phyloP scores from a whole-genome alignment of 768 basidiomycete species.

The Candolleomyces aberdarensis region DNA sequence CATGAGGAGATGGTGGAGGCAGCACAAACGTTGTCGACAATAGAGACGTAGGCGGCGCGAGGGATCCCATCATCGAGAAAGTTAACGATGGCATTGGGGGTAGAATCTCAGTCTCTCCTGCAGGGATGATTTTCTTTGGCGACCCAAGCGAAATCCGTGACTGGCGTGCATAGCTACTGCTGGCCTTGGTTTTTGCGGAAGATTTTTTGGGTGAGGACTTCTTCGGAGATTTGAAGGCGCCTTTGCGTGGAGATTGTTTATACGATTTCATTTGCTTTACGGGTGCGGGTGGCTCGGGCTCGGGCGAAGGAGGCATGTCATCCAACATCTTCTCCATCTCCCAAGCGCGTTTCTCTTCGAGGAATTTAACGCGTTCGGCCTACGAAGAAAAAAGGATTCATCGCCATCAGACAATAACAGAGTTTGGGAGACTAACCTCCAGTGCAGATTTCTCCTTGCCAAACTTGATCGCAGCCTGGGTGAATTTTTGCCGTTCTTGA shows the following conservation, averaged over 20 bases:
- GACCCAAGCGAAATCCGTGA: constrained; percentile 11
- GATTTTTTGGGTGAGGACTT: constrained; percentile 25
- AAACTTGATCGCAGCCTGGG: constrained; percentile 59
- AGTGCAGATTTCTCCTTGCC: constrained; percentile 62
- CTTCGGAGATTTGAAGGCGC: constrained; percentile 10
- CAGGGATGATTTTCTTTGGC: constrained; percentile 33
- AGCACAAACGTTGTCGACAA: constrained; percentile 72
- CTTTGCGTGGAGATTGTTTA: constrained; percentile 14
- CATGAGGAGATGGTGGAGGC: constrained; percentile 72
- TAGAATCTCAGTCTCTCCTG: constrained; percentile 42
- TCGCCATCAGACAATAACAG: background rate
- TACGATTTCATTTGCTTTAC: constrained; percentile 13
- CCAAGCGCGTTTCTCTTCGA: constrained; percentile 77
- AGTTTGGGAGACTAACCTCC: constrained; percentile 44
- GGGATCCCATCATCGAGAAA: constrained; percentile 36
- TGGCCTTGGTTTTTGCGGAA: constrained; percentile 18
- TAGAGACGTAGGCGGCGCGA: constrained; percentile 40
- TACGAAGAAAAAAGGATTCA: constrained; percentile 23
- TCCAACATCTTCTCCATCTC: constrained; percentile 60
- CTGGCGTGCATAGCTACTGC: background rate
- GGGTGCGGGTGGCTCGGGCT: constrained; percentile 17
- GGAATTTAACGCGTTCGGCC: constrained; percentile 58
- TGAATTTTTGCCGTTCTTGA: constrained; percentile 60
- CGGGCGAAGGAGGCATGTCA: constrained; percentile 48
- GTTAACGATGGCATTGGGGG: constrained; percentile 29